Percentiles rank a stretch among this genome's conserved stretches.
Evolutionary conservation across 2,329 filamentous ascomycete genomes (phyloP).

Genomic region (Aaosphaeria pasadenensis): DNA sequence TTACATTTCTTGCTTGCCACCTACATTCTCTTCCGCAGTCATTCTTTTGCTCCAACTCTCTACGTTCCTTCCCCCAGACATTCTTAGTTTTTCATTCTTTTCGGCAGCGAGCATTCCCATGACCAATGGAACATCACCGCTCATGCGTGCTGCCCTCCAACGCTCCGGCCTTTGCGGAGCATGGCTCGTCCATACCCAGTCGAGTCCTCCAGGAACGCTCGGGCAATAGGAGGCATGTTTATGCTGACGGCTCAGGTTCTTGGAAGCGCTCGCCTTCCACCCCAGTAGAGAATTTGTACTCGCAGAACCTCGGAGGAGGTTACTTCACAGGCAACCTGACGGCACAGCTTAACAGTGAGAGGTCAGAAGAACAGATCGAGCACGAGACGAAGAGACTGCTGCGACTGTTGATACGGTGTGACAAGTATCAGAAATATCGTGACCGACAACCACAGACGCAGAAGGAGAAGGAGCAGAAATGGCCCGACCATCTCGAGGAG

Average conservation of each 20-base stretch:
- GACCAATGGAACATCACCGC: constrained; percentile 34
- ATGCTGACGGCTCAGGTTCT: constrained; percentile 10
- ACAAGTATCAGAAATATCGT: constrained; percentile 47
- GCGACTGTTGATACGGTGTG: constrained; percentile 29
- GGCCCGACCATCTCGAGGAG: constrained; percentile 47
- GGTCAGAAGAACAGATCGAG: constrained; percentile 26
- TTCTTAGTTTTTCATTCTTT: constrained; percentile 39
- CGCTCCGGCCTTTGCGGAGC: constrained; percentile 35
- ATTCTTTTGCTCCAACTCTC: constrained; percentile 45
- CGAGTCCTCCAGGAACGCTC: constrained; percentile 42
- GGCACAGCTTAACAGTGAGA: constrained; percentile 21
- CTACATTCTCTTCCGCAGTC: constrained; percentile 37
- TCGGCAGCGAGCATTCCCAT: constrained; percentile 20
- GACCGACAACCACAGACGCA: constrained; percentile 35
- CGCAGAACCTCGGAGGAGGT: constrained; percentile 13
- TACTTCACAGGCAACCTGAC: constrained; percentile 24
- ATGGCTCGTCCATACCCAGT: constrained; percentile 20
- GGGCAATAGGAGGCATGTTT: constrained; percentile 38
- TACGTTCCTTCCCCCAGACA: constrained; percentile 44
- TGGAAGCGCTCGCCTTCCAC: constrained; percentile 29
- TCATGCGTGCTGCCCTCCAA: constrained; percentile 44
- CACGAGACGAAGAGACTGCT: constrained; percentile 27
- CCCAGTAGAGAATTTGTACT: constrained; percentile 22
- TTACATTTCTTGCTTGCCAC: constrained; percentile 32
- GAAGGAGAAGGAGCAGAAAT: constrained; percentile 38